These are phyloP conservation scores for Cyberlindnera xishuangbannaensis DNA, from an alignment of 805 yeast genomes.

Conservation along the genomic window DNA sequence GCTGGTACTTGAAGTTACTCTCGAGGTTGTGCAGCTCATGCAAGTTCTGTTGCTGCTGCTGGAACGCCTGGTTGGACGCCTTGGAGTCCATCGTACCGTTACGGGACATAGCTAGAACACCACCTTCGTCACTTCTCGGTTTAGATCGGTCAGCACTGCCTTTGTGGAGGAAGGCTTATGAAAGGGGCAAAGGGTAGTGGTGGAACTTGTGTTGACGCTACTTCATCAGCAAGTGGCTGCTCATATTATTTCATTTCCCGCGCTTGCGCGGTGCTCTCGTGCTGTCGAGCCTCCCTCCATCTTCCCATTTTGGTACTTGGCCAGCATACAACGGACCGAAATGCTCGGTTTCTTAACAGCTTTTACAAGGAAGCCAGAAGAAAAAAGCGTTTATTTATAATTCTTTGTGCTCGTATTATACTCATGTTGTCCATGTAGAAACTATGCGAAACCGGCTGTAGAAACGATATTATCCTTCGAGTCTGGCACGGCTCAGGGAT, in stretches of 20 bases:
- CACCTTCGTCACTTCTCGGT: background rate
- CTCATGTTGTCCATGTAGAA: no score
- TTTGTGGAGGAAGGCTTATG: no score
- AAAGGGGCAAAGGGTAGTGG: background rate
- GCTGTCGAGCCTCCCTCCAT: no score
- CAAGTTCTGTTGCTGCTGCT: constrained; percentile 40
- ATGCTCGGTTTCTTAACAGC: no score
- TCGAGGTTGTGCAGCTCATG: constrained; percentile 41
- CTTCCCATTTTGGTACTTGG: no score
- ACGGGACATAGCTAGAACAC: constrained; percentile 22
- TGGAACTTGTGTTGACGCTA: background rate
- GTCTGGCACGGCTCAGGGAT: no score
- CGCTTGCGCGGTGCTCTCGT: background rate
- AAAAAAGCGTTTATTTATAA: no score
- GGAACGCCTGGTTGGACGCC: constrained; percentile 33
- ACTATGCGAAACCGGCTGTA: no score
- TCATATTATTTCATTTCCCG: background rate
- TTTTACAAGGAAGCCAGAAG: no score
- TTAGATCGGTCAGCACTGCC: background rate
- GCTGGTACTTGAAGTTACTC: constrained; percentile 34
- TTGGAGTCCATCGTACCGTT: constrained; percentile 33
- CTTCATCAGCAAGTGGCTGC: background rate
- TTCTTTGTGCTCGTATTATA: no score
- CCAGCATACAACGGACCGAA: no score
- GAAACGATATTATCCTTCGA: no score